Base-by-base conservation (phyloP, 768 basidiomycete species). In the Tubosaeta brunneosetosa region DNA sequence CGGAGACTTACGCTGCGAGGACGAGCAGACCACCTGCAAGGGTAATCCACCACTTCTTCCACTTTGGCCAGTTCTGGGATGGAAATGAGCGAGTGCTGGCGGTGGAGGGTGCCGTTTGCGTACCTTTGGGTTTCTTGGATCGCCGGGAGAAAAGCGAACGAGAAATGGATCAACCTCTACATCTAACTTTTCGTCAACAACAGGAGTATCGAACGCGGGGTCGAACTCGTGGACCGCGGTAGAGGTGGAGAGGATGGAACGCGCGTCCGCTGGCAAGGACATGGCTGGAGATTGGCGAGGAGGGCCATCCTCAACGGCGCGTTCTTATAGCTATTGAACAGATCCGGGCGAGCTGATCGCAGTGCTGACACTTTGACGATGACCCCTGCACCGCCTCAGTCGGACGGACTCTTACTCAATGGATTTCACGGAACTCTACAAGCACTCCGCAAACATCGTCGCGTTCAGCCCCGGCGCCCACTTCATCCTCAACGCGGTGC, bases 381-480 rank as follows among this genome's bases (percentile, higher is more conserved):
- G 54, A 62, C 61, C n/a, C 14, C 10, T 19, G 42, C 22, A 36
- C 33, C 9, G 34, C 26, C 19, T 27, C 34, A 14, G 12, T 44
- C 32, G 32, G 46, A 34, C 34, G 45, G 3, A 34, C 4, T 31
- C 38, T 13, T 33, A 11, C 36, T 8, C 36, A n/a, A 90, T 91
- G 88, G 90, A 93, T 70, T 92, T 92, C 63, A 92, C 91, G 17
- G 88, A 92, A 65, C 77, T 88, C 56, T 92, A 91, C 77, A 81
- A 79, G 56, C 89, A 91, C 45, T 79, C 88, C 6, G 69, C 74
- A 8, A 77, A 70, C n/a, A 79, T 90, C 40, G 88, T 90, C 54
- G 66, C 77, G 16, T 94, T 92, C 73, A 94, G 92, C 60, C 86
- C 91, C 2, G 92, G 92, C 13, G 82, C 88, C 0, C 88, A 93